Evolutionary conservation across 2,329 filamentous ascomycete species (phyloP).

Genomic region (Whalleya microplaca): DNA sequence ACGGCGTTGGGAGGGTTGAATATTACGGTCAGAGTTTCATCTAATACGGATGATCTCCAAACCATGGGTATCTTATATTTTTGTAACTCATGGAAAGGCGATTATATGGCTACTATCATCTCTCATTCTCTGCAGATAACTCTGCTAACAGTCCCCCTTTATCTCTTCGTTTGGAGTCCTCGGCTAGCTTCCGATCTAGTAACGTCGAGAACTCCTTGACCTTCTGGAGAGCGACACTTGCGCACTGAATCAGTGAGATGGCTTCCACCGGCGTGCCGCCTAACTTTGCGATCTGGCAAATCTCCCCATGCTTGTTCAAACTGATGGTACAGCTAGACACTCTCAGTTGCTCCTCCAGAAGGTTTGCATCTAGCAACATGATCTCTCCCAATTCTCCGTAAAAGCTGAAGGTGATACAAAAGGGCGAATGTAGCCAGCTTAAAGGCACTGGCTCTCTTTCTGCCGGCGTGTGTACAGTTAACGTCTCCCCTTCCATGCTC

Average conservation of each 20-base stretch:
- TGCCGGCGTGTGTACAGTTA: constrained; percentile 81
- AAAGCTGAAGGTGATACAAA: constrained; percentile 89
- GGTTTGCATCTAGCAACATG: constrained; percentile 71
- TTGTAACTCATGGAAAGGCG: constrained; percentile 25
- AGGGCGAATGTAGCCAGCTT: constrained; percentile 88
- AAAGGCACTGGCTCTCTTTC: constrained; percentile 90
- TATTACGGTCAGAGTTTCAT: constrained; percentile 20
- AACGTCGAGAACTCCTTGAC: constrained; percentile 78
- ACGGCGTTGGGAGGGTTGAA: constrained; percentile 29
- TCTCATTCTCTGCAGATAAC: constrained; percentile 81
- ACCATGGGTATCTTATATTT: constrained; percentile 45
- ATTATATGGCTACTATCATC: constrained; percentile 49
- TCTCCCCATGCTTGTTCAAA: constrained; percentile 85
- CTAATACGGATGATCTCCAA: constrained; percentile 19
- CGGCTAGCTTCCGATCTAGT: constrained; percentile 72
- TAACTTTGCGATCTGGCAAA: constrained; percentile 89
- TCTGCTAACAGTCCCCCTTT: constrained; percentile 80
- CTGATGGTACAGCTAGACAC: constrained; percentile 78
- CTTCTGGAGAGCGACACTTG: constrained; percentile 73
- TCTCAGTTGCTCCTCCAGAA: constrained; percentile 76
- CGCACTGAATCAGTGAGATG: constrained; percentile 74
- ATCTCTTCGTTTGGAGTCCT: constrained; percentile 78
- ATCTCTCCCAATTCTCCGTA: constrained; percentile 74
- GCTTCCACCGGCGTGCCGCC: constrained; percentile 85
- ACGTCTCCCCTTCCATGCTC: constrained; percentile 78